A percentile compares a stretch with the other conserved stretches of the same genome.
phyloP scores from a whole-genome alignment of 2,329 filamentous ascomycete species.

The Botrytis byssoidea region DNA sequence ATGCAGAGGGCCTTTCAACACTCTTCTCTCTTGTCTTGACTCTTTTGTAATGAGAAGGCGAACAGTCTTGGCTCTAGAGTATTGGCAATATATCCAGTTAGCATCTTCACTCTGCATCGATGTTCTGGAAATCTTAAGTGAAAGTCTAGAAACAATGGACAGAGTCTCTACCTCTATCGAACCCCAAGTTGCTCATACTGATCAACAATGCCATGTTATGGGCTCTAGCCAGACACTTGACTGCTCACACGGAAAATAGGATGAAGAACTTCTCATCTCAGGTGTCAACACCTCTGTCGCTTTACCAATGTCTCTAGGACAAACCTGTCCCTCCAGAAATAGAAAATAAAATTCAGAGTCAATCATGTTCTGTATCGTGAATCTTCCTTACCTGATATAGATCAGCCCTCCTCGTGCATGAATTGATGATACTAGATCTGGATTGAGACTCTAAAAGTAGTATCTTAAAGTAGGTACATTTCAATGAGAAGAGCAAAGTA shows the following conservation, averaged over 20 bases:
- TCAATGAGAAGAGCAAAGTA: background rate
- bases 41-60: background rate
- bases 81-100: background rate
- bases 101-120: background rate
- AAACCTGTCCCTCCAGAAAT: background rate
- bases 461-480: no score
- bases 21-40: background rate
- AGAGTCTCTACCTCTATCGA: fast-evolving
- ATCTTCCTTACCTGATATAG: background rate
- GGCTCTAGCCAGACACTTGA: background rate
- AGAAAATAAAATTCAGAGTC: background rate
- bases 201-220: background rate
- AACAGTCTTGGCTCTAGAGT: background rate
- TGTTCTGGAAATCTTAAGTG: fast-evolving
- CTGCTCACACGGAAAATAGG: background rate
- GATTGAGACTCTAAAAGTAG: no score
- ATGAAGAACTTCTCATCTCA: background rate
- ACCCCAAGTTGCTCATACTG: background rate
- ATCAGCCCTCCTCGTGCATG: background rate
- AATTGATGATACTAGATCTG: background rate
- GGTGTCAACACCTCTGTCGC: fast-evolving
- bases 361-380: background rate
- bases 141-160: background rate
- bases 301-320: background rate
- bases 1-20: no score